phyloP scores from a whole-genome alignment of 2,329 filamentous ascomycete genomes.

The Cadophora sp. region DNA sequence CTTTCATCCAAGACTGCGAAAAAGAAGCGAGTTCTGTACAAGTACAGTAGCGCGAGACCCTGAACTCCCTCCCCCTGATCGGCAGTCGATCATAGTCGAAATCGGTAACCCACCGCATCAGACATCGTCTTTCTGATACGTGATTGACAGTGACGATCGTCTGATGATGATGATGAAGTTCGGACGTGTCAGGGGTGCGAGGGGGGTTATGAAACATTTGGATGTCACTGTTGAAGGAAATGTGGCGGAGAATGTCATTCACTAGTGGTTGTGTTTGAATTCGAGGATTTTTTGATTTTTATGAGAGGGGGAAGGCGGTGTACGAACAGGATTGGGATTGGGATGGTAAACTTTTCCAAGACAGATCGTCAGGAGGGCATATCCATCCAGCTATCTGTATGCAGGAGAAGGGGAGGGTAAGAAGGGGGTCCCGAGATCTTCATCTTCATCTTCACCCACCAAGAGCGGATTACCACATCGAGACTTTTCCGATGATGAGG shows the following conservation, averaged over 20 bases:
- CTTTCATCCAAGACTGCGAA: background rate
- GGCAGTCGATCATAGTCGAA: background rate
- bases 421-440: background rate
- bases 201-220: slow-evolving; percentile 3
- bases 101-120: background rate
- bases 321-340: too few species aligned
- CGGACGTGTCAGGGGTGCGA: background rate
- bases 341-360: too few species aligned
- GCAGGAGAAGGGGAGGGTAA: background rate
- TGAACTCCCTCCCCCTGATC: background rate
- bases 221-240: slow-evolving; percentile 3
- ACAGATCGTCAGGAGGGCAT: slow-evolving; percentile 2
- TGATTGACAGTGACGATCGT: slow-evolving; percentile 4
- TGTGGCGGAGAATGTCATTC: background rate
- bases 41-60: background rate
- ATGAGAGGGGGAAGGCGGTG: background rate
- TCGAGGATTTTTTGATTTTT: too few species aligned
- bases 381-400: background rate
- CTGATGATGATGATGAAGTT: slow-evolving; percentile 3
- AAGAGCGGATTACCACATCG: background rate
- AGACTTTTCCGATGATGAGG: background rate
- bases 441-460: background rate
- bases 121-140: background rate
- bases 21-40: background rate
- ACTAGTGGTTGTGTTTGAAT: background rate